phyloP scores from a whole-genome alignment of 371 early-diverging fungal species.

The Circinella umbellata region DNA sequence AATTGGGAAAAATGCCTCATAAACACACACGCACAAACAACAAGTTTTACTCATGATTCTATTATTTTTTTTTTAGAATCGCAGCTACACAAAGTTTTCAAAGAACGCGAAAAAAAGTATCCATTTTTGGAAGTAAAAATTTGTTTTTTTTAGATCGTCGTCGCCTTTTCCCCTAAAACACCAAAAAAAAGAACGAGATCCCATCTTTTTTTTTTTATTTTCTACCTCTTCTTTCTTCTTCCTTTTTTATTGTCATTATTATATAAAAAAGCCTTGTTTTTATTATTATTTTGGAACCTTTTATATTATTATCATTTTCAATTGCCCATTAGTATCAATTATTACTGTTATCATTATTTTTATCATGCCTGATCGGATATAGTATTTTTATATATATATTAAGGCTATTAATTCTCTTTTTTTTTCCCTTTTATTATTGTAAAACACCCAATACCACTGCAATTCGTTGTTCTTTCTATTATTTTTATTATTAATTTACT shows the following conservation, averaged over 20 bases:
- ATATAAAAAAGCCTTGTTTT: too few species aligned
- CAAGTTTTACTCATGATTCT: too few species aligned
- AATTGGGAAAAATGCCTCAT: background rate
- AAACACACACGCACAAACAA: background rate
- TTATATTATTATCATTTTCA: background rate
- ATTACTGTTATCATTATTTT: too few species aligned
- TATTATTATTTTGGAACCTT: too few species aligned
- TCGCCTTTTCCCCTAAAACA: too few species aligned
- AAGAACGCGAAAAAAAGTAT: background rate
- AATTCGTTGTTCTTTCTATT: background rate
- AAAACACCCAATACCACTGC: background rate
- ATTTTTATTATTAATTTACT: background rate
- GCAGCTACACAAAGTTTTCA: background rate
- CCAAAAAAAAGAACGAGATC: too few species aligned
- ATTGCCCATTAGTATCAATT: background rate
- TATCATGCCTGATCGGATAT: slow-evolving; percentile 14
- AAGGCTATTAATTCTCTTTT: background rate
- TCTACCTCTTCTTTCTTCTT: background rate
- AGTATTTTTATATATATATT: background rate
- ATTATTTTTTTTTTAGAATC: too few species aligned
- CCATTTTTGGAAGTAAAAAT: background rate
- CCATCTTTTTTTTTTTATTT: background rate
- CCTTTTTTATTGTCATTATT: background rate
- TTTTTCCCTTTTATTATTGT: slow-evolving; percentile 4
- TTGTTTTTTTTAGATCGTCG: background rate